Base-by-base conservation (phyloP, 805 yeast genomes). In the Teunomyces pallodes region DNA sequence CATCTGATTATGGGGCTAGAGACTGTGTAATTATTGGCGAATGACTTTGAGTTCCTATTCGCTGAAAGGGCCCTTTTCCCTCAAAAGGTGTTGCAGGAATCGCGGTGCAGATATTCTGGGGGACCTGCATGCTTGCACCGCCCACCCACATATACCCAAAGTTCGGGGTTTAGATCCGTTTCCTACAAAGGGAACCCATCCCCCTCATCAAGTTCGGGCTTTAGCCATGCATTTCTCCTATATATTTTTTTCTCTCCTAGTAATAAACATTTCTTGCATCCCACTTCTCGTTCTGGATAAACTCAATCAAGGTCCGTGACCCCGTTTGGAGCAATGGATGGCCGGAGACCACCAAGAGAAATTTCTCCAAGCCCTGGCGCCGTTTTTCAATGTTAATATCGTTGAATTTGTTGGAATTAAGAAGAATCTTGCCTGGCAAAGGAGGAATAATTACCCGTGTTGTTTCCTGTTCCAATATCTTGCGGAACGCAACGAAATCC, bases 291-390 rank as follows among this genome's bases (percentile, higher is more conserved):
- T 88, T 91, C 66, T 92, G 97, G 46, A 94, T 83, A 59, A 94
- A 92, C 45, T 90, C 84, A 48, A 84, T 83, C 53, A 91, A 76
- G 0, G 85, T 82, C 56, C 82, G 81, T 16, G 92, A 65, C 0
- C 96, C 95, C 0, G 96, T 87, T 68, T 94, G 98, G 50, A 92
- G 69, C 52, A 92, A 69, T 1, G 99, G 99, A 65, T 92, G 99
- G 9, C 96, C 94, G 10, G 95, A 94, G 14, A 91, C 96, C 13
- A 82, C 75, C 39, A 73, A 58, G 36, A 94, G 64, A 68, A 95
- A 92, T 60, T 81, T 80, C 65, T 90, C 96, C 41, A 92, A 72
- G 0, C 96, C 97, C 55, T 79, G 80, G 48, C 96, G 73, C 59
- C 99, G 77, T 44, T 82, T 83, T 59, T 89, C 96, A 48, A 94